Evolutionary conservation across 805 yeast species (phyloP).

Genomic region (Monosporozyma solicola): DNA sequence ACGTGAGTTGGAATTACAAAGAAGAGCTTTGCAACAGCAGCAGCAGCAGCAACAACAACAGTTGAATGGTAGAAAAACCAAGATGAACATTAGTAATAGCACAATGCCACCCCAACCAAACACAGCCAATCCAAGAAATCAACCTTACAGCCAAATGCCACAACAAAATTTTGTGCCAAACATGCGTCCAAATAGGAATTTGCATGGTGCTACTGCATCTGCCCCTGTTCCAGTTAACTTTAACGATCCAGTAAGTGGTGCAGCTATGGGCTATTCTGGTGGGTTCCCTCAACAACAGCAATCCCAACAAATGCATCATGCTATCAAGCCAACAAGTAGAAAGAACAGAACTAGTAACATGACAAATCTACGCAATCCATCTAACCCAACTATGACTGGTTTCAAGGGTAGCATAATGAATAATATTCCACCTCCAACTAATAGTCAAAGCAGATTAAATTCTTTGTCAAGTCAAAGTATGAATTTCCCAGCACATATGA

Average conservation of each 20-base stretch:
- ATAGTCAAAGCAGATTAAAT: slow-evolving; percentile 19
- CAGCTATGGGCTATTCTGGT: slow-evolving; percentile 1
- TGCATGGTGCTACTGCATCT: slow-evolving; percentile 22
- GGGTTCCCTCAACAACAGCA: slow-evolving; percentile 1
- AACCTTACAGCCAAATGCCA: slow-evolving; percentile 15
- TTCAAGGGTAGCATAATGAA: background rate
- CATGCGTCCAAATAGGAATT: slow-evolving; percentile 17
- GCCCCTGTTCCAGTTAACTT: slow-evolving; percentile 14
- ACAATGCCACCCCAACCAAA: slow-evolving; percentile 4
- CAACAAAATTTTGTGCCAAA: slow-evolving; percentile 12
- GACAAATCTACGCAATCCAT: slow-evolving; percentile 27
- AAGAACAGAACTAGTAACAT: slow-evolving; percentile 29
- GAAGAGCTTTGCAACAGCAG: slow-evolving; percentile 18
- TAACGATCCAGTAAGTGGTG: slow-evolving; percentile 14
- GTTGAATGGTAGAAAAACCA: slow-evolving; percentile 2
- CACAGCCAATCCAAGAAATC: slow-evolving; percentile 7
- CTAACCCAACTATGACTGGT: slow-evolving; percentile 12
- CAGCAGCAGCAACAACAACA: slow-evolving; percentile 6
- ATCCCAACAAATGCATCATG: slow-evolving; percentile 11
- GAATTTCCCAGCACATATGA: slow-evolving; percentile 11
- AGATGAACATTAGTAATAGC: slow-evolving; percentile 1
- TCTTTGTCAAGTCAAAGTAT: slow-evolving; percentile 21
- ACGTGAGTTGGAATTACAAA: slow-evolving; percentile 27
- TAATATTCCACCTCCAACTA: slow-evolving; percentile 9
- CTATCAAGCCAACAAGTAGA: slow-evolving; percentile 30